phyloP scores from a whole-genome alignment of 2,329 filamentous ascomycete species.

The Penicillium fuscoglaucum region DNA sequence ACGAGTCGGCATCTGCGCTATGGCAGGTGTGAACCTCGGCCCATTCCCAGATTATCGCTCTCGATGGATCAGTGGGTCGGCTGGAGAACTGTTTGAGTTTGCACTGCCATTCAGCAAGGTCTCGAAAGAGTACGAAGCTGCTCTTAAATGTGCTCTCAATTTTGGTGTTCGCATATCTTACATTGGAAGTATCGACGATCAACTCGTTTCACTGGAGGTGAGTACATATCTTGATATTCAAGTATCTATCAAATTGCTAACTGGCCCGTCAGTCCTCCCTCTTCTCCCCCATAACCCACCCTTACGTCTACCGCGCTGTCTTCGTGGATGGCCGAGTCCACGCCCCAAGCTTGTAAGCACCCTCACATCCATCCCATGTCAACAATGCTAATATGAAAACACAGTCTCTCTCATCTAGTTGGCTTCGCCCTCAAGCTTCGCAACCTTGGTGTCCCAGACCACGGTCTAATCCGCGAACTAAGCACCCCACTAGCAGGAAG shows the following conservation, averaged over 20 bases:
- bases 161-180: slow-evolving; percentile 83
- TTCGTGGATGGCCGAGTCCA: slow-evolving; percentile 93
- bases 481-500: slow-evolving; percentile 86
- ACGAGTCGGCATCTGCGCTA: slow-evolving; percentile 80
- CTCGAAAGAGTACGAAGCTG: slow-evolving; percentile 75
- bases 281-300: slow-evolving; percentile 81
- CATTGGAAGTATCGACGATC: slow-evolving; percentile 93
- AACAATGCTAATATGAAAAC: slow-evolving; percentile 1
- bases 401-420: slow-evolving; percentile 78
- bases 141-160: slow-evolving; percentile 71
- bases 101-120: slow-evolving; percentile 77
- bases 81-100: slow-evolving; percentile 95
- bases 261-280: slow-evolving; percentile 65
- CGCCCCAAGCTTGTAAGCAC: slow-evolving; percentile 77
- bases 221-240: slow-evolving; percentile 20
- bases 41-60: slow-evolving; percentile 92
- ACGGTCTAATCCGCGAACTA: slow-evolving; percentile 88
- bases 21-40: slow-evolving; percentile 89
- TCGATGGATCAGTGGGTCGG: slow-evolving; percentile 82
- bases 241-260: neutral
- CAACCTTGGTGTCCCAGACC: slow-evolving; percentile 88
- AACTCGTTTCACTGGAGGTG: slow-evolving; percentile 88
- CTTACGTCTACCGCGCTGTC: slow-evolving; percentile 91
- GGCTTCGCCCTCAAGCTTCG: slow-evolving; percentile 91
- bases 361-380: neutral